These are phyloP conservation scores for Maudiozyma turicensis DNA, from an alignment of 805 yeast genomes.

Conservation along the genomic window DNA sequence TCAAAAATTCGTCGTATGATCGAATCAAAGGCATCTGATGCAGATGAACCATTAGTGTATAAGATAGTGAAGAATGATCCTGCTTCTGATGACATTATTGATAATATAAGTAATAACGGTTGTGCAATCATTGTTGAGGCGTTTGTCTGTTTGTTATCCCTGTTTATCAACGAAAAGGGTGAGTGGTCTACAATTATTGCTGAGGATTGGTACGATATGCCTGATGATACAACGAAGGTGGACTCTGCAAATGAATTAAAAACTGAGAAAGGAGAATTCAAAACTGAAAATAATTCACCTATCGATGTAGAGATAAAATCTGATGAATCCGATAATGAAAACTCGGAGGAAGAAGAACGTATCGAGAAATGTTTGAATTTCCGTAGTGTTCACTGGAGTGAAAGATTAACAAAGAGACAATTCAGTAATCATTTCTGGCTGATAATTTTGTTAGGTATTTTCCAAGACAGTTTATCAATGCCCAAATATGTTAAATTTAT, in stretches of 20 bases:
- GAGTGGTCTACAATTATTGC: constrained; percentile 25
- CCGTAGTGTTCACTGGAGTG: constrained; percentile 65
- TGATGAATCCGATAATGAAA: constrained; percentile 16
- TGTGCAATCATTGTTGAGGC: constrained; percentile 21
- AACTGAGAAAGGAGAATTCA: constrained; percentile 1
- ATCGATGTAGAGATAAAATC: background rate
- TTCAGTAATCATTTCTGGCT: constrained; percentile 87
- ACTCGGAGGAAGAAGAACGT: constrained; percentile 8
- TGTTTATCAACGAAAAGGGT: constrained; percentile 27
- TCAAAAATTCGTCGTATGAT: constrained; percentile 12
- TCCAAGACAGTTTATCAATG: constrained; percentile 31
- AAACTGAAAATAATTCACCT: constrained; percentile 5
- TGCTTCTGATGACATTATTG: constrained; percentile 20
- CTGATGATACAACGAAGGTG: background rate
- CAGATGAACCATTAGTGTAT: constrained; percentile 8
- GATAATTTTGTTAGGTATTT: constrained; percentile 60
- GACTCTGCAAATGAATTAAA: background rate
- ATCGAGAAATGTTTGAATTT: constrained; percentile 39
- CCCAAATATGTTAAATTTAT: constrained; percentile 25
- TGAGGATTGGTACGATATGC: constrained; percentile 26
- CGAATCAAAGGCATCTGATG: constrained; percentile 1
- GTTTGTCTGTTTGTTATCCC: constrained; percentile 22
- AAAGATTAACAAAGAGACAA: constrained; percentile 58
- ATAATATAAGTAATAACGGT: constrained; percentile 19
- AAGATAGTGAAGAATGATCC: constrained; percentile 13